These are phyloP conservation scores for Rhizopus stolonifer DNA, from an alignment of 371 early-diverging fungal genomes.

Conservation along the genomic window DNA sequence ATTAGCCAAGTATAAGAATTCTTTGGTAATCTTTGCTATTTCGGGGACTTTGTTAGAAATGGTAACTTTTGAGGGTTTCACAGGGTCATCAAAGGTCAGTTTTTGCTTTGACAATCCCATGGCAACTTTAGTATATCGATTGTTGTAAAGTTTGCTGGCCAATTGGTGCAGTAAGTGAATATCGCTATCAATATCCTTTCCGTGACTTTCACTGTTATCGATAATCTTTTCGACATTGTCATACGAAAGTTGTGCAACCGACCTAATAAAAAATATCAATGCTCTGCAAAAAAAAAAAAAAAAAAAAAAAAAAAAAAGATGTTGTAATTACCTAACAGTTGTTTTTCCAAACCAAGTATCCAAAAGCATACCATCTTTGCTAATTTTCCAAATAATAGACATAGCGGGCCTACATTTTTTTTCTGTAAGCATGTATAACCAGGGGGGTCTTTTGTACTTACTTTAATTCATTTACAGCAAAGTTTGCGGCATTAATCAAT, in stretches of 20 bases:
- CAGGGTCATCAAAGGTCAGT: conserved; percentile 27
- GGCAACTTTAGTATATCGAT: conserved; percentile 18
- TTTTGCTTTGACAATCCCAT: conserved; percentile 19
- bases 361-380: conserved; percentile 64
- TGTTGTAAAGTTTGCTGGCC: conserved; percentile 7
- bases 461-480: conserved; percentile 34
- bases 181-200: conserved; percentile 26
- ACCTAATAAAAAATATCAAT: conserved; percentile 25
- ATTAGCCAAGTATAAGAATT: conserved; percentile 95
- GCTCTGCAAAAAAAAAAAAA: not conserved
- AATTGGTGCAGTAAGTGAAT: conserved; percentile 25
- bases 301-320: no score
- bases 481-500: conserved; percentile 68
- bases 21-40: conserved; percentile 87
- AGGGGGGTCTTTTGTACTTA: no score
- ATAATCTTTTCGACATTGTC: conserved; percentile 88
- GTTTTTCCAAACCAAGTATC: conserved; percentile 77
- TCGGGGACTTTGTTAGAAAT: conserved; percentile 79
- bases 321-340: conserved; percentile 70
- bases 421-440: not conserved
- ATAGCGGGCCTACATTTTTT: conserved; percentile 68
- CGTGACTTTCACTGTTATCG: conserved; percentile 45
- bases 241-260: conserved; percentile 74
- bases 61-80: conserved; percentile 59
- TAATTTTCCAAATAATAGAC: conserved; percentile 88